Evolutionary conservation across 176 grass and related monocot species (phyloP).

Genomic region (Oryza rufipogon): DNA sequence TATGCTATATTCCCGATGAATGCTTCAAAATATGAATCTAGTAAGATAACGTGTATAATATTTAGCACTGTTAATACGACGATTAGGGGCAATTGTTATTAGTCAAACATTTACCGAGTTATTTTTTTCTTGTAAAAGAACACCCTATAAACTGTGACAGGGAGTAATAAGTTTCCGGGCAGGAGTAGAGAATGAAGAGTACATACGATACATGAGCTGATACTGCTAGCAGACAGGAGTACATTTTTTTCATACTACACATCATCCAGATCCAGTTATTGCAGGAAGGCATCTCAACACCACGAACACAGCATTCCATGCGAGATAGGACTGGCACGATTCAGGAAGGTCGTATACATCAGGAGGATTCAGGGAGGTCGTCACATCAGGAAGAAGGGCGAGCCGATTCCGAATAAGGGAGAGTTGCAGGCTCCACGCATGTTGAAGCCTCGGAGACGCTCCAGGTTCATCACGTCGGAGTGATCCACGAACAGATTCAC

Average conservation of each 20-base stretch:
- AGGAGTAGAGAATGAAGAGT: no score
- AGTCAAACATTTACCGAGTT: no score
- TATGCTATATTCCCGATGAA: no score
- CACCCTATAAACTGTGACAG: no score
- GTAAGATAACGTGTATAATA: no score
- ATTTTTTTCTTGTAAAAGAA: no score
- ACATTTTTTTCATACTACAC: not conserved
- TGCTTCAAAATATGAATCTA: no score
- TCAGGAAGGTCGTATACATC: not conserved
- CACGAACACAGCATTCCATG: not conserved
- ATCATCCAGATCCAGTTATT: not conserved
- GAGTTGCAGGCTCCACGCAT: slow-evolving; percentile 8
- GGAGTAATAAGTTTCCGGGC: no score
- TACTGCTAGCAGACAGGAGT: not conserved
- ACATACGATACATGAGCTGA: no score
- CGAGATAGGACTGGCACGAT: not conserved
- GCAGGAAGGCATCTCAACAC: not conserved
- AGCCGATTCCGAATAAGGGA: slow-evolving; percentile 15
- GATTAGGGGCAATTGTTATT: no score
- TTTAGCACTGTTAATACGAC: no score
- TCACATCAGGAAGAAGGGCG: slow-evolving; percentile 57
- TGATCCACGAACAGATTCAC: slow-evolving; percentile 87
- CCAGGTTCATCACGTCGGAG: slow-evolving; percentile 82
- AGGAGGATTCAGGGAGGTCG: slow-evolving; percentile 21
- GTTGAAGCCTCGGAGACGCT: slow-evolving; percentile 59